Conservation (phyloP, 768 basidiomycete species). For the Russula emetica region DNA sequence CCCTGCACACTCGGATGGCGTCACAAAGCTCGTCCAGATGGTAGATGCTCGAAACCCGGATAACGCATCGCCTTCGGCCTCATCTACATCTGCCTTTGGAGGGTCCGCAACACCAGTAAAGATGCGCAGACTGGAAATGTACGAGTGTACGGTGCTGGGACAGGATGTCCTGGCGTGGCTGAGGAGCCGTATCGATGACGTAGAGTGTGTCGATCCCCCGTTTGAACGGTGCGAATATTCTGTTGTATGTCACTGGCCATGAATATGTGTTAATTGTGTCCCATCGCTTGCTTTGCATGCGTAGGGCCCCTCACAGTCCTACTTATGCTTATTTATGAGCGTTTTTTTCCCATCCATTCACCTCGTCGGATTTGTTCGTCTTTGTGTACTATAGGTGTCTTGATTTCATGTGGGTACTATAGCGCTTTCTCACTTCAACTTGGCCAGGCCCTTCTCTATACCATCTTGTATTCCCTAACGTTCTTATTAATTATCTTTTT, state of each 20-base stretch:
- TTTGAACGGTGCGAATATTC: slow-evolving; percentile 41
- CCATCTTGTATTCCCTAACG: slow-evolving; percentile 16
- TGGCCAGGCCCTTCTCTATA: slow-evolving; percentile 4
- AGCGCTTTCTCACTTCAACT: slow-evolving; percentile 12
- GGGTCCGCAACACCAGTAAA: slow-evolving; percentile 50
- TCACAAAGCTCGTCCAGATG: slow-evolving; percentile 64
- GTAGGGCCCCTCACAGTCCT: slow-evolving; percentile 29
- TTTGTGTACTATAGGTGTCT: slow-evolving; percentile 15
- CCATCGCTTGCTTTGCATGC: slow-evolving; percentile 23
- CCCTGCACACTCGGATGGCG: slow-evolving; percentile 59
- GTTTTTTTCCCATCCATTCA: neutral
- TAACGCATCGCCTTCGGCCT: slow-evolving; percentile 35
- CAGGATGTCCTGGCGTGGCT: slow-evolving; percentile 70
- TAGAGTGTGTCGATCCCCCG: slow-evolving; percentile 56
- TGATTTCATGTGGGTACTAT: slow-evolving; percentile 18
- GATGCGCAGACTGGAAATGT: slow-evolving; percentile 55
- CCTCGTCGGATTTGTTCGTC: neutral
- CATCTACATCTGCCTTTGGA: slow-evolving; percentile 34
- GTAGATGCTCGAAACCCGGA: slow-evolving; percentile 69
- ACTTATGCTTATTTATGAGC: slow-evolving; percentile 30
- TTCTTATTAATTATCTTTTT: slow-evolving; percentile 4
- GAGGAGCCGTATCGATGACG: slow-evolving; percentile 54
- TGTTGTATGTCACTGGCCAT: slow-evolving; percentile 27
- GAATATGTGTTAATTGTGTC: slow-evolving; percentile 21
- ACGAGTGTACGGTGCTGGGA: slow-evolving; percentile 62